phyloP scores from a whole-genome alignment of 1,139 yeast genomes.

The Candida neerlandica region DNA sequence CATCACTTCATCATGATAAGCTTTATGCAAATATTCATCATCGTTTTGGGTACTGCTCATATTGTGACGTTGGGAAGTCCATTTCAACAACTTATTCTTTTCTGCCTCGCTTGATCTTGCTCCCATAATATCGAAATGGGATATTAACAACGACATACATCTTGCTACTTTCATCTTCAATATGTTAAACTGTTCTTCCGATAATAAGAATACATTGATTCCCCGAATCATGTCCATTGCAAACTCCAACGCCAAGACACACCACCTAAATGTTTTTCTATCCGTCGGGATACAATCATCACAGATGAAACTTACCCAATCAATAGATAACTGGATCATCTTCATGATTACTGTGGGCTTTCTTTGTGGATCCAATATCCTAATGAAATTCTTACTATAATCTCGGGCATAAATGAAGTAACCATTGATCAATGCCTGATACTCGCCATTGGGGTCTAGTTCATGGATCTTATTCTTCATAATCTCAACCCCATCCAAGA shows the following conservation, averaged over 20 bases:
- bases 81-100: slow-evolving; percentile 53
- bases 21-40: slow-evolving; percentile 59
- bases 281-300: slow-evolving; percentile 96
- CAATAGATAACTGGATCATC: slow-evolving; percentile 75
- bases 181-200: slow-evolving; percentile 72
- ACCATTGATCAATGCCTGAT: slow-evolving; percentile 77
- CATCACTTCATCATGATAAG: slow-evolving; percentile 62
- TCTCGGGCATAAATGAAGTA: slow-evolving; percentile 83
- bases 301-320: slow-evolving; percentile 90
- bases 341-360: slow-evolving; percentile 73
- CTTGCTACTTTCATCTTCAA: slow-evolving; percentile 87
- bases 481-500: slow-evolving; percentile 63
- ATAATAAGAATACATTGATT: slow-evolving; percentile 78
- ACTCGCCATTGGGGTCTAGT: slow-evolving; percentile 51
- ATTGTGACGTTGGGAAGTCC: slow-evolving; percentile 47
- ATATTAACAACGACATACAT: slow-evolving; percentile 88
- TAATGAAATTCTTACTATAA: slow-evolving; percentile 72
- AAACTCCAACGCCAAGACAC: slow-evolving; percentile 92
- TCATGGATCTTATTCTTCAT: slow-evolving; percentile 49
- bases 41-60: slow-evolving; percentile 54
- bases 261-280: slow-evolving; percentile 90
- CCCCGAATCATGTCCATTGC: slow-evolving; percentile 96
- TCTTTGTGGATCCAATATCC: slow-evolving; percentile 63
- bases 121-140: slow-evolving; percentile 98
- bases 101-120: slow-evolving; percentile 90